Base-by-base conservation (phyloP, 2,329 filamentous ascomycete species). In the Aschersonia sp. region DNA sequence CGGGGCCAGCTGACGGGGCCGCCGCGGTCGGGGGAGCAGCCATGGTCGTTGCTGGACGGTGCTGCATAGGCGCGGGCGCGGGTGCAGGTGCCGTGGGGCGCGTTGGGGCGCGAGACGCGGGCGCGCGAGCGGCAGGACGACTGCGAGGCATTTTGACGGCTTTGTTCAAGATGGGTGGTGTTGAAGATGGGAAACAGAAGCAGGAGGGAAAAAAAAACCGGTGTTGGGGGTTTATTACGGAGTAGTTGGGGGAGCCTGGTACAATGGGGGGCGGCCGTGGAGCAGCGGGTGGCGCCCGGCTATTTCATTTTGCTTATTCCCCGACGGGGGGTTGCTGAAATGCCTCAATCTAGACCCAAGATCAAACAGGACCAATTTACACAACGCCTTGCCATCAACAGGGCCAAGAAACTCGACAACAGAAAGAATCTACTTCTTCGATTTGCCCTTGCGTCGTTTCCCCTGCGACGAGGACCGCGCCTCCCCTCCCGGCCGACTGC, bases 21-120 rank as follows among this genome's bases (percentile, higher is more conserved):
- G 48, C 5, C 30, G 70, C 66, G 7, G 32, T 45, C 74, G 72
- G 59, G 52, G 67, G 61, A 48, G 72, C 68, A 52, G 77, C 75
- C 58, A 83, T 77, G 54, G 87, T 86, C 50, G 84, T 75, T 57
- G 85, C 78, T 62, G 84, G 79, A 56, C 85, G 78, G 60, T 71
- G 72, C 64, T 84, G 82, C 67, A 84, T 79, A 30, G 74, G 67
- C 58, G 70, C 64, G 51, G 76, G 69, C 50, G 75, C 69, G 57
- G 75, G 68, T 50, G 77, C 65, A 51, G 82, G 71, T 53, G 79
- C 75, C 58, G 77, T 78, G 58, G 85, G 85, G 60, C 85, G 82
- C 54, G 77, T 65, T 52, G 80, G 79, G 9, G 49, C 49, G 44
- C 49, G 31, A 10, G 49, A 38, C 41, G 42, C 47, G 42, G 49